Base-by-base conservation (phyloP, 2,329 filamentous ascomycete genomes). In the Aspergillus bombycis region DNA sequence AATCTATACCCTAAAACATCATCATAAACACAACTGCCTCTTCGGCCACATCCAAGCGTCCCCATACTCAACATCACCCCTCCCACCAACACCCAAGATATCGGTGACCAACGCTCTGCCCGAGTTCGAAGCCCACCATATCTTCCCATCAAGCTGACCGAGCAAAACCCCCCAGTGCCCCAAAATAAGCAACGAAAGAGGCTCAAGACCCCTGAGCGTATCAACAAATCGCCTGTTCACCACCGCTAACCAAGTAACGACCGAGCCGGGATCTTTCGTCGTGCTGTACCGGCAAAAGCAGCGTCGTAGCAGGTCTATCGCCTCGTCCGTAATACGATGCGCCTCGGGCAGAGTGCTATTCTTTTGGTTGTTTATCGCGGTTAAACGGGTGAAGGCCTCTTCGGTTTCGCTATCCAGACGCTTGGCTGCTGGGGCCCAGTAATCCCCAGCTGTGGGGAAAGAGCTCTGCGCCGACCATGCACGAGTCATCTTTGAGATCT, bases 161-260 rank as follows among this genome's bases (percentile, higher is more conserved):
- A 75, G 53, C 10, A 75, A 58, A 43, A 74, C 62, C 1, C 70
- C 72, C 73, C 73, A 75, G 26, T 74, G 66, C 16, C 64, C 62
- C 14, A 74, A 64, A 36, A 75, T 68, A 10, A 75, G 61, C 34
- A 75, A 57, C 4, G 66, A 57, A 23, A 75, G 65, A 3, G 69
- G 65, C 36, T 70, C 58, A 14, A 68, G 54, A 11, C 60, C 61
- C 12, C 64, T 61, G 0, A 74, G 30, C 10, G 45, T 59, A 23
- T 70, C 54, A 19, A 72, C 66, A 53, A 74, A 74, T 0, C 64
- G 66, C 26, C 65, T 66, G 9, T 71, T 67, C 11, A 71, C 71
- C 1, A 65, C 63, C 1, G 65, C 71, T 2, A 73, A 62, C 74
- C 75, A 76, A 4, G 71, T 66, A 32, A 74, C 57, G 1, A 72